phyloP scores from a whole-genome alignment of 257 asterid species.

The Forsythia suspensa region DNA sequence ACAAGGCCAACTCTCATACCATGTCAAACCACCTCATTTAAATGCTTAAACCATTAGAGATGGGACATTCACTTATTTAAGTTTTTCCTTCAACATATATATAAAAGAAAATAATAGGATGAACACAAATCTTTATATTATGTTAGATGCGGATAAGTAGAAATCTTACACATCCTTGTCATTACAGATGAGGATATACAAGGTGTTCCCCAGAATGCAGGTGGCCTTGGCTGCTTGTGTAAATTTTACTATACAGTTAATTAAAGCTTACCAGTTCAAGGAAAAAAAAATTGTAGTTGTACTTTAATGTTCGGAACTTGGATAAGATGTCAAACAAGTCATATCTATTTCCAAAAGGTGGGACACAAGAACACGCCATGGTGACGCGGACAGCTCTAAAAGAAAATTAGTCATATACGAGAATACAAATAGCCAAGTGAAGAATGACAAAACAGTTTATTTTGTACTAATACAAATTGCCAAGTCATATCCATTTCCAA shows the following conservation, averaged over 20 bases:
- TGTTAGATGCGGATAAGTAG: background rate
- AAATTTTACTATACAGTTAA: background rate
- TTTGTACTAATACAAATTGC: background rate
- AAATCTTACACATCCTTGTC: too few species aligned
- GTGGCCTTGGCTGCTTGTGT: background rate
- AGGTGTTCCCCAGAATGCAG: background rate
- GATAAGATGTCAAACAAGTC: background rate
- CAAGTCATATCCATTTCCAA: conserved; percentile 1
- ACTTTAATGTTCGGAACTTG: background rate
- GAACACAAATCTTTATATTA: too few species aligned
- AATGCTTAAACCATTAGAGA: background rate
- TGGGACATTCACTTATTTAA: background rate
- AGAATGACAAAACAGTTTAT: conserved; percentile 1
- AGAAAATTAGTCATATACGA: background rate
- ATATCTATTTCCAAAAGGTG: background rate
- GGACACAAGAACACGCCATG: background rate
- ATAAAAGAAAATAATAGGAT: background rate
- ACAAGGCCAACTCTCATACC: background rate
- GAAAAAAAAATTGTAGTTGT: background rate
- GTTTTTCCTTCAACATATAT: background rate
- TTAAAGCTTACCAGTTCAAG: background rate
- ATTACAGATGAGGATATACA: background rate
- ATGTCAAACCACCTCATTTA: background rate
- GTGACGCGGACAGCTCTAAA: background rate
- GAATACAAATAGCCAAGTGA: background rate